Base-by-base conservation (phyloP, 768 basidiomycete genomes). In the Lepiota brunneoincarnata region DNA sequence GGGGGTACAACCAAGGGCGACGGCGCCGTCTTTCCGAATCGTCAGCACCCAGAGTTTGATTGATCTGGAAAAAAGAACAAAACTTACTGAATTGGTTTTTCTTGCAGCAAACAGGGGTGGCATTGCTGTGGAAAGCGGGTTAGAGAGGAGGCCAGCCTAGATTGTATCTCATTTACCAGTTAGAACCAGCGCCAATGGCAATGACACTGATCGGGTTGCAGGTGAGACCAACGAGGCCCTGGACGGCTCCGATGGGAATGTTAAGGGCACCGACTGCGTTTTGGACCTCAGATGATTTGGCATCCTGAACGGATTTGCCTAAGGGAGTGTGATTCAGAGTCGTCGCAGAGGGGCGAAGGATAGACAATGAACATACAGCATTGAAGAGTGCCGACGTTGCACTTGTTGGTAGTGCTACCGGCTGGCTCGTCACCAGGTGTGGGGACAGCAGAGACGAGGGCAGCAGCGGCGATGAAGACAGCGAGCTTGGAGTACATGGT, bases 131-230 rank as follows among this genome's bases (percentile, higher is more conserved):
- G 14, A 18, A 37, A 40, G 31, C 14, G n/a, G 21, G 31, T n/a
- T 36, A 28, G 2, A 23, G 1, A 24, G n/a, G 5, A 40, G 21
- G 38, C 39, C 14, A 31, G 44, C 14, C 21, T 4, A 21, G 31
- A 10, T 10, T 14, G 3, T 9, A n/a, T n/a, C n/a, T n/a, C 35
- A n/a, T n/a, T 14, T 20, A 61, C 58, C 54, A 63, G 53, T 55
- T 61, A 12, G 54, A 46, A 28, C 52, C 61, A 36, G 55, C 56
- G 21, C 53, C 59, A 23, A 49, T 37, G 17, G 58, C 63, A 43
- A 61, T 58, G 36, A 49, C 59, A n/a, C 49, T 60, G 56, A 65
- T 50, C 0, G 62, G 61, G 45, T 51, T 59, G 61, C 65, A 63
- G n/a, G 53, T n/a, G 36, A 53, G 6, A 42, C 56, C 60, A 24